Percentiles rank a stretch among this genome's conserved stretches.
These are phyloP conservation scores for Fusarium irregulare DNA, from an alignment of 2,329 filamentous ascomycete species.

Conservation along the genomic window DNA sequence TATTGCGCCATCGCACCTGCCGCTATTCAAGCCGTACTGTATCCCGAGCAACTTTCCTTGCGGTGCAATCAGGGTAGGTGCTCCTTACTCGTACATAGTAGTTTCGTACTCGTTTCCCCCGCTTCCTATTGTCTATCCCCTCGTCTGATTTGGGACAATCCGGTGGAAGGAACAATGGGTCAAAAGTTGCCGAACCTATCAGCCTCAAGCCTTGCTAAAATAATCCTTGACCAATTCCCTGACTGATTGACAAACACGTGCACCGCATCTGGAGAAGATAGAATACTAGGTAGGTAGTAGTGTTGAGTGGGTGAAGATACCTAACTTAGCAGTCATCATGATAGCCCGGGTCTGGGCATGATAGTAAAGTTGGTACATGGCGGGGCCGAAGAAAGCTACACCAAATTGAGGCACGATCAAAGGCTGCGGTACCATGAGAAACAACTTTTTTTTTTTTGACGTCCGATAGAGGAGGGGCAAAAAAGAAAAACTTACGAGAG, in stretches of 20 bases:
- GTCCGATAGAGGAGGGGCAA: constrained; percentile 7
- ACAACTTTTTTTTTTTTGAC: constrained; percentile 6
- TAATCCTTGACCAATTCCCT: constrained; percentile 43
- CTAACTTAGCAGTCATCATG: constrained; percentile 25
- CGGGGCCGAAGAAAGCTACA: constrained; percentile 24
- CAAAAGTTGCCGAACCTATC: constrained; percentile 37
- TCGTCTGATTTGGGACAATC: constrained; percentile 23
- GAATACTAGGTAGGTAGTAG: neutral
- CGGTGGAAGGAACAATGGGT: constrained; percentile 22
- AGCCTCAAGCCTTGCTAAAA: constrained; percentile 25
- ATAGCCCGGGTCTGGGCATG: constrained; percentile 26
- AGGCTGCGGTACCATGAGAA: constrained; percentile 1
- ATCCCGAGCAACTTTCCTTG: neutral
- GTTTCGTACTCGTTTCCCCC: constrained; percentile 28
- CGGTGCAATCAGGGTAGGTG: neutral
- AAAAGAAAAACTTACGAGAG: constrained; percentile 4
- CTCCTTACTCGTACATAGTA: constrained; percentile 18
- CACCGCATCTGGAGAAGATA: constrained; percentile 28
- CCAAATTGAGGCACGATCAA: neutral
- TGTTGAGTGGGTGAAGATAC: constrained; percentile 16
- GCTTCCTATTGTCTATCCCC: constrained; percentile 18
- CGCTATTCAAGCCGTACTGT: constrained; percentile 12
- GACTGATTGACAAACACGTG: constrained; percentile 47
- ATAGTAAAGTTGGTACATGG: constrained; percentile 30
- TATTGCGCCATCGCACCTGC: constrained; percentile 46